phyloP scores from a whole-genome alignment of 1,284 basidiomycete genomes.

The Hortiboletus rubellus region DNA sequence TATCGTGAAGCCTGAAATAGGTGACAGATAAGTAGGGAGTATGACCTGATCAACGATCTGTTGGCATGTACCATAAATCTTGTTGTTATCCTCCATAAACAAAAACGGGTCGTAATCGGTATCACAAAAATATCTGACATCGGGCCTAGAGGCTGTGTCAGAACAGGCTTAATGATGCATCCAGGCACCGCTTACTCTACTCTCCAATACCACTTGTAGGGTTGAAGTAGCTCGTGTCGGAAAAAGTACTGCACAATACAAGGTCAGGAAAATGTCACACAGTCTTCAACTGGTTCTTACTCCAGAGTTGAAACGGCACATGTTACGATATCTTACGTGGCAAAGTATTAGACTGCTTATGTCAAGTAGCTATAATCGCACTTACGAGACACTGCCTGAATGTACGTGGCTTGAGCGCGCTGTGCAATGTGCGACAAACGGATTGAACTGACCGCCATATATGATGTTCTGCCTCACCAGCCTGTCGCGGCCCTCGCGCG shows the following conservation, averaged over 20 bases:
- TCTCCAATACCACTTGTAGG: conserved; percentile 85
- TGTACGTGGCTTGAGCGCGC: conserved; percentile 2
- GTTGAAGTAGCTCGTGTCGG: conserved; percentile 67
- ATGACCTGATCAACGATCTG: not conserved
- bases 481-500: conserved; percentile 58
- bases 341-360: conserved; percentile 4
- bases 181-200: conserved; percentile 47
- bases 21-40: not conserved
- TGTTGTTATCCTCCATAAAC: conserved; percentile 74
- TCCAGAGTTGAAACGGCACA: conserved; percentile 87
- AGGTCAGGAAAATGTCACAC: conserved; percentile 5
- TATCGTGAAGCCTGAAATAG: conserved; percentile 66
- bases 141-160: conserved; percentile 48
- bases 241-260: conserved; percentile 63
- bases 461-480: conserved; percentile 67
- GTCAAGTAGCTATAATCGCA: conserved; percentile 13
- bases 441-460: conserved; percentile 53
- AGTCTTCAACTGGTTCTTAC: conserved; percentile 43
- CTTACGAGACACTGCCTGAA: conserved; percentile 54
- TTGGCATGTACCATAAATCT: conserved; percentile 58
- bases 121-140: conserved; percentile 77
- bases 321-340: conserved; percentile 58
- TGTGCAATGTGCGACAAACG: not conserved
- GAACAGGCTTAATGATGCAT: conserved; percentile 6
- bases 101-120: conserved; percentile 79